These are phyloP conservation scores for Penicillium riverlandense DNA, from an alignment of 495 filamentous ascomycete species.

Conservation along the genomic window DNA sequence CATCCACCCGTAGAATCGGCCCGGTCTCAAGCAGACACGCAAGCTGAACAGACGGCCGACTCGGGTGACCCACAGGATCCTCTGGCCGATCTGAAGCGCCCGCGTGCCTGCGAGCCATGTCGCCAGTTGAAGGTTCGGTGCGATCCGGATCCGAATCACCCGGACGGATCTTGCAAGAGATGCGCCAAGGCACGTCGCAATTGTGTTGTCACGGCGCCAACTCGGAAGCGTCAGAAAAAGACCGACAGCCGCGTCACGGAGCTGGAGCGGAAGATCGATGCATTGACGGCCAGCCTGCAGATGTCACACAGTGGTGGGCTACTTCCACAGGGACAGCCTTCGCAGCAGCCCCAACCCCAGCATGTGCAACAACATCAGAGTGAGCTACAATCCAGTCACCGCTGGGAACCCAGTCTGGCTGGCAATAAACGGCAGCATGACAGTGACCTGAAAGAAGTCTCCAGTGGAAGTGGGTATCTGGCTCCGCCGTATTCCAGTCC, in stretches of 20 bases:
- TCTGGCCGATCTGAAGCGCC: slow-evolving; percentile 58
- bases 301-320: slow-evolving; percentile 28
- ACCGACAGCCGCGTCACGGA: slow-evolving; percentile 87
- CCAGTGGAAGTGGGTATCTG: slow-evolving; percentile 2
- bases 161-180: slow-evolving; percentile 66
- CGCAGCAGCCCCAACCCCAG: neutral
- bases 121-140: slow-evolving; percentile 86
- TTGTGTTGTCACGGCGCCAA: slow-evolving; percentile 78
- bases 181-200: slow-evolving; percentile 75
- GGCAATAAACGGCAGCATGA: slow-evolving; percentile 20
- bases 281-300: slow-evolving; percentile 69
- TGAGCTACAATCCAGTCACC: slow-evolving; percentile 9
- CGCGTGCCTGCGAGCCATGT: slow-evolving; percentile 90
- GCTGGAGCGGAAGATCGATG: slow-evolving; percentile 91
- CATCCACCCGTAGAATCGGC: too few relatives aligned
- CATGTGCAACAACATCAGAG: neutral
- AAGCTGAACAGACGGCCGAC: neutral
- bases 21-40: too few relatives aligned
- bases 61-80: slow-evolving; percentile 29
- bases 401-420: slow-evolving; percentile 8
- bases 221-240: slow-evolving; percentile 86
- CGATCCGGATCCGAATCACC: slow-evolving; percentile 54
- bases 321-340: neutral
- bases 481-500: slow-evolving; percentile 12
- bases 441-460: slow-evolving; percentile 12